These are phyloP conservation scores for Trichoderma arundinaceum DNA, from an alignment of 2,329 filamentous ascomycete species.

Conservation along the genomic window DNA sequence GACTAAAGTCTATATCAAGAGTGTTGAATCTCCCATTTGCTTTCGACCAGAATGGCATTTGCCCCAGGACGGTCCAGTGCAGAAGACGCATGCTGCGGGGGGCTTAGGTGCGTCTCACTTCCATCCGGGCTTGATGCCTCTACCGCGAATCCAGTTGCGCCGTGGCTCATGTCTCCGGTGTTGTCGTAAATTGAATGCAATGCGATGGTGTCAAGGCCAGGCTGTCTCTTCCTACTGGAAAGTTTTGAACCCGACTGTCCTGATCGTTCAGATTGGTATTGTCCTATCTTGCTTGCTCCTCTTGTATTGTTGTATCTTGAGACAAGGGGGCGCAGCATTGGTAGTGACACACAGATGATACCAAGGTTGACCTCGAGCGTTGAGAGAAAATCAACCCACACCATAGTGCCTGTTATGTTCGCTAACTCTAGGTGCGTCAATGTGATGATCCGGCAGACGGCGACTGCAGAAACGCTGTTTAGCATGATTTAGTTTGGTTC, in stretches of 20 bases:
- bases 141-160: neutral
- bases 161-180: neutral
- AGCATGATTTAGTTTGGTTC: neutral
- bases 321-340: constrained; percentile 36
- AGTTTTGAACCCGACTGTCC: constrained; percentile 14
- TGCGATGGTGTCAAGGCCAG: constrained; percentile 1
- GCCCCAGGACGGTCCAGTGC: neutral
- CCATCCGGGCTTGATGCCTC: constrained; percentile 9
- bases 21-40: constrained; percentile 18
- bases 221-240: constrained; percentile 9
- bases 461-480: constrained; percentile 37
- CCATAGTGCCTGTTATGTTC: constrained; percentile 38
- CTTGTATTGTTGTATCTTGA: neutral
- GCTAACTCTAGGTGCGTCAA: constrained; percentile 36
- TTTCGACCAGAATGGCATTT: constrained; percentile 10
- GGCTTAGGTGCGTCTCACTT: constrained; percentile 1
- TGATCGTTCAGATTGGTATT: neutral
- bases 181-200: constrained; percentile 26
- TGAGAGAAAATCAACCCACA: constrained; percentile 38
- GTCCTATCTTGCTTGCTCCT: neutral
- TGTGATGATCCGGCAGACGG: constrained; percentile 36
- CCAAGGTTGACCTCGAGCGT: constrained; percentile 35
- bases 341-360: constrained; percentile 37
- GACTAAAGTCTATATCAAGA: neutral
- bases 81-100: neutral